These are phyloP conservation scores for Amanita rimosa DNA, from an alignment of 768 basidiomycete genomes.

Conservation along the genomic window DNA sequence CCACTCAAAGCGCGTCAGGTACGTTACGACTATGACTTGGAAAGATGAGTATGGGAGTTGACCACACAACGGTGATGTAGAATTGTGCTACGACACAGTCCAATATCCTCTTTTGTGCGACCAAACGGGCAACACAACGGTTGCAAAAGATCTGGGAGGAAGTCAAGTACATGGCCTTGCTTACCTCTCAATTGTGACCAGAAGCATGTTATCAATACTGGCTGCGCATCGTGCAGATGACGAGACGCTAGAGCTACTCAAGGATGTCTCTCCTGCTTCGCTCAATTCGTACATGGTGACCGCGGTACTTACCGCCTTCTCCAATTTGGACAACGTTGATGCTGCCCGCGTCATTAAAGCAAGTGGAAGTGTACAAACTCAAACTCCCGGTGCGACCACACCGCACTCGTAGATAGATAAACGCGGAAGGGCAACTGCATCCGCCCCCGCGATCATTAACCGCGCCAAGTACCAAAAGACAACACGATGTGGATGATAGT, in stretches of 20 bases:
- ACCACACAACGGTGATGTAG: slow-evolving; percentile 11
- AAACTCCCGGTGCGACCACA: slow-evolving; percentile 11
- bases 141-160: slow-evolving; percentile 14
- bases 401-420: slow-evolving; percentile 13
- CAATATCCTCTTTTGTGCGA: slow-evolving; percentile 15
- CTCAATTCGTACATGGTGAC: slow-evolving; percentile 16
- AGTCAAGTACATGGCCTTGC: slow-evolving; percentile 13
- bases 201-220: slow-evolving; percentile 15
- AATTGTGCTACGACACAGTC: slow-evolving; percentile 12
- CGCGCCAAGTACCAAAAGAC: slow-evolving; percentile 14
- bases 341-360: slow-evolving; percentile 15
- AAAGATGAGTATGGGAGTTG: slow-evolving; percentile 12
- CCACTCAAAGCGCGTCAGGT: slow-evolving; percentile 12
- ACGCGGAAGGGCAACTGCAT: slow-evolving; percentile 14
- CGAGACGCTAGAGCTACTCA: slow-evolving; percentile 13
- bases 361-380: slow-evolving; percentile 12
- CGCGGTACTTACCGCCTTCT: slow-evolving; percentile 14
- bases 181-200: slow-evolving; percentile 12
- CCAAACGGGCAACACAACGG: slow-evolving; percentile 12
- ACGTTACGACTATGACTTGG: slow-evolving; percentile 14
- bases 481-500: slow-evolving; percentile 16
- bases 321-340: slow-evolving; percentile 14
- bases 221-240: slow-evolving; percentile 12
- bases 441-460: slow-evolving; percentile 14
- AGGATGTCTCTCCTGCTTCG: slow-evolving; percentile 15